Conservation (phyloP, 768 basidiomycete genomes). For the Tylopilus rubrobrunneus region DNA sequence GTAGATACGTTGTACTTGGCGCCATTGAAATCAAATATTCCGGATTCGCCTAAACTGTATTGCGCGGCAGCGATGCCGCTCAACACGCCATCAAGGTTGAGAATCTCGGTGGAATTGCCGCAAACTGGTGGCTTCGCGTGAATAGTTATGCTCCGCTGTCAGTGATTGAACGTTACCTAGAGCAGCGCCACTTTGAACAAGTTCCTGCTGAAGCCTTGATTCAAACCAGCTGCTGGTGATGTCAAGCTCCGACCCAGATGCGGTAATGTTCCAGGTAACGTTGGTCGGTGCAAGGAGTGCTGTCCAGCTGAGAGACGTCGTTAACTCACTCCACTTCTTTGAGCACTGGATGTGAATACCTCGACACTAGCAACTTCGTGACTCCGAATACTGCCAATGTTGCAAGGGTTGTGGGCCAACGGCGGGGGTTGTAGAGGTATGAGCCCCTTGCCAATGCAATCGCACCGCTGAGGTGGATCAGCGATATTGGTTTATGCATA, state of each 20-base stretch:
- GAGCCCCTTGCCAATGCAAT: constrained; percentile 6
- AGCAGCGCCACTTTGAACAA: not conserved
- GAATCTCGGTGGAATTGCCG: constrained; percentile 11
- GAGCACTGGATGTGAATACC: not conserved
- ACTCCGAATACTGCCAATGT: constrained; percentile 7
- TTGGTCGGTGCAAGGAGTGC: constrained; percentile 8
- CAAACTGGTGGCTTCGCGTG: constrained; percentile 1
- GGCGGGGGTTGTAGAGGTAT: not conserved
- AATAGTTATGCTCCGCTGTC: not conserved
- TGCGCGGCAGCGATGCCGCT: constrained; percentile 15
- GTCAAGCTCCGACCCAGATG: constrained; percentile 7
- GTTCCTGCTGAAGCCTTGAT: not conserved
- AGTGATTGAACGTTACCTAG: not conserved
- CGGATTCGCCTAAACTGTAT: constrained; percentile 2
- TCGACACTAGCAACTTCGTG: constrained; percentile 13
- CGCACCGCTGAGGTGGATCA: constrained; percentile 9
- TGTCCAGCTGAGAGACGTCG: constrained; percentile 8
- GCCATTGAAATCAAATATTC: constrained; percentile 16
- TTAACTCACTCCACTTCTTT: not conserved
- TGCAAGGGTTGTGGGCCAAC: not conserved
- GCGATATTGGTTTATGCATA: constrained; percentile 9
- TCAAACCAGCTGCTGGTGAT: constrained; percentile 5
- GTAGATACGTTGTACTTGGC: constrained; percentile 16
- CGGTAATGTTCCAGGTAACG: not conserved
- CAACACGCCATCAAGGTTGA: constrained; percentile 6